Conservation (phyloP, 2,329 filamentous ascomycete species). For the Trichoderma arundinaceum region DNA sequence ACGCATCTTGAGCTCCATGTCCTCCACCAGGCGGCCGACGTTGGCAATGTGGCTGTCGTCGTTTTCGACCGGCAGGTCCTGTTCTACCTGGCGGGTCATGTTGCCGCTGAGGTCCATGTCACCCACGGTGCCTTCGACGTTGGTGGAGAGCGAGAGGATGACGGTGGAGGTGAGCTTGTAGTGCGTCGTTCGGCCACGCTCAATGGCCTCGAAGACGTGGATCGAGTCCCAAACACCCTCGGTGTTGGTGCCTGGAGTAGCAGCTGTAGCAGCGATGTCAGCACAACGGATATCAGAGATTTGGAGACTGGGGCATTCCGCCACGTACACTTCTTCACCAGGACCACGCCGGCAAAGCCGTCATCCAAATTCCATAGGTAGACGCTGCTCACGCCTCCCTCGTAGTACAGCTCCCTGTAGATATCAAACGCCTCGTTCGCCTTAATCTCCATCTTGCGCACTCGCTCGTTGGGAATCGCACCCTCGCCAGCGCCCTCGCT, state of each 20-base stretch:
- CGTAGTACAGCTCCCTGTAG: conserved; percentile 95
- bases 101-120: conserved; percentile 93
- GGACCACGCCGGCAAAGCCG: conserved; percentile 92
- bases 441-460: conserved; percentile 90
- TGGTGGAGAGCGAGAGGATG: conserved; percentile 81
- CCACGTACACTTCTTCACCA: conserved; percentile 86
- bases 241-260: conserved; percentile 66
- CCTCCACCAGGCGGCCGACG: conserved; percentile 91
- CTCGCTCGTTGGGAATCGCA: conserved; percentile 85
- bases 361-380: conserved; percentile 99
- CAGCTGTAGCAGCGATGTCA: conserved; percentile 55
- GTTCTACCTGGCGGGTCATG: conserved; percentile 96
- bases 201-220: conserved; percentile 96
- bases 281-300: neutral
- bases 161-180: conserved; percentile 98
- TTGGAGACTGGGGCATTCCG: neutral
- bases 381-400: conserved; percentile 92
- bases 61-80: conserved; percentile 85
- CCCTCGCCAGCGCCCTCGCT: conserved; percentile 73
- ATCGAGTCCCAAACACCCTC: conserved; percentile 96
- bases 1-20: conserved; percentile 99
- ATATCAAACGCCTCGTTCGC: conserved; percentile 97
- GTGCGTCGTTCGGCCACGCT: conserved; percentile 87
- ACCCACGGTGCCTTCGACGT: conserved; percentile 63
- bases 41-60: conserved; percentile 96